phyloP scores from a whole-genome alignment of 768 basidiomycete species.

The Lentinula sp. region DNA sequence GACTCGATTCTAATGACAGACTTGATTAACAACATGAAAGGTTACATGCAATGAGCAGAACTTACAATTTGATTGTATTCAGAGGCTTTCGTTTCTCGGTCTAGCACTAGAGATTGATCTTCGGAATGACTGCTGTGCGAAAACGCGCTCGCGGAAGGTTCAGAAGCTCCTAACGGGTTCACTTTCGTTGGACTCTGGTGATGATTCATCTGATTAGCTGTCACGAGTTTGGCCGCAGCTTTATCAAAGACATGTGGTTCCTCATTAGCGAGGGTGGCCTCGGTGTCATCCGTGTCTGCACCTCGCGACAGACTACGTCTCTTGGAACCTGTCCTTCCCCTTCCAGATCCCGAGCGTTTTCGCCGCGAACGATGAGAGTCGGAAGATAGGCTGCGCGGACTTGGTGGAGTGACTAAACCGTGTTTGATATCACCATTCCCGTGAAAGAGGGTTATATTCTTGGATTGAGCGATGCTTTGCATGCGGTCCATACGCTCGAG shows the following conservation, averaged over 20 bases:
- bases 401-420: constrained; percentile 70
- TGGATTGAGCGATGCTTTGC: constrained; percentile 23
- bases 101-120: background rate
- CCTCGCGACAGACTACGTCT: constrained; percentile 7
- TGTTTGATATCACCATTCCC: constrained; percentile 9
- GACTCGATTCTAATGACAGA: constrained; percentile 12
- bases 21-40: background rate
- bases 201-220: background rate
- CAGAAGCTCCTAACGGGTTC: constrained; percentile 19
- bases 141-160: constrained; percentile 8
- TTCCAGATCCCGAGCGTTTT: constrained; percentile 29
- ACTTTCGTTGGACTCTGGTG: background rate
- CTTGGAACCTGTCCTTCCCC: constrained; percentile 18
- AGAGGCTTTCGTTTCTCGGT: background rate
- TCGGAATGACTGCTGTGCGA: background rate
- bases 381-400: constrained; percentile 64
- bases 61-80: background rate
- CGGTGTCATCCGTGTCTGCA: constrained; percentile 8
- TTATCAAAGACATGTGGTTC: background rate
- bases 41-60: no score
- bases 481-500: constrained; percentile 39
- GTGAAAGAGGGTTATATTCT: constrained; percentile 12
- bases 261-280: constrained; percentile 1
- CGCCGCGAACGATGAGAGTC: constrained; percentile 51
- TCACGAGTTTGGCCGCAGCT: background rate